phyloP scores from a whole-genome alignment of 1,284 basidiomycete genomes.

The Boletellus deceptivus region DNA sequence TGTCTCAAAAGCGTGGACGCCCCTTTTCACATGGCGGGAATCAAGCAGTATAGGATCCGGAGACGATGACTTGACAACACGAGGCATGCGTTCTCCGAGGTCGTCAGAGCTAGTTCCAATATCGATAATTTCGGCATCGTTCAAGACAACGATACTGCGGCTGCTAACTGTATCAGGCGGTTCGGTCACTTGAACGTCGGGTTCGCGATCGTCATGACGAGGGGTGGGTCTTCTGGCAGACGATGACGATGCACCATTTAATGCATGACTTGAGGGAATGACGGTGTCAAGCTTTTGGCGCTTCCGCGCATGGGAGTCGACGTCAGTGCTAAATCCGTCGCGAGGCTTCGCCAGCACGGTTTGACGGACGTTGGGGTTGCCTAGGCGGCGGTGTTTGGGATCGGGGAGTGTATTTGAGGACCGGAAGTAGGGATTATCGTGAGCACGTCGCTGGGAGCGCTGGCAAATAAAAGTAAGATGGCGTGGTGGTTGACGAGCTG shows the following conservation, averaged over 20 bases:
- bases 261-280: neutral
- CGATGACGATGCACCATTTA: constrained; percentile 6
- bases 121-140: constrained; percentile 21
- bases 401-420: constrained; percentile 5
- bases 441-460: constrained; percentile 9
- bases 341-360: constrained; percentile 22
- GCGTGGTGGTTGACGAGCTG: neutral
- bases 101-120: constrained; percentile 24
- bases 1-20: constrained; percentile 24
- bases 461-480: constrained; percentile 12
- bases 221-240: neutral
- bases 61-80: constrained; percentile 15
- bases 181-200: constrained; percentile 25
- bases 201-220: constrained; percentile 8
- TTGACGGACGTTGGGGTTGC: constrained; percentile 26
- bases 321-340: neutral
- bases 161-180: neutral
- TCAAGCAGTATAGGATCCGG: constrained; percentile 23
- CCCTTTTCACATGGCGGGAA: too few species aligned
- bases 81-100: constrained; percentile 19
- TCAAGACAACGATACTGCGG: constrained; percentile 3
- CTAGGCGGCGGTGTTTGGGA: neutral
- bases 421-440: constrained; percentile 23
- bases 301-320: constrained; percentile 17
- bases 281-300: constrained; percentile 22